A percentile compares a stretch with the other conserved stretches of the same genome.
Evolutionary conservation across 257 asterid species (phyloP).

Genomic region (Lycium ferocissimum): DNA sequence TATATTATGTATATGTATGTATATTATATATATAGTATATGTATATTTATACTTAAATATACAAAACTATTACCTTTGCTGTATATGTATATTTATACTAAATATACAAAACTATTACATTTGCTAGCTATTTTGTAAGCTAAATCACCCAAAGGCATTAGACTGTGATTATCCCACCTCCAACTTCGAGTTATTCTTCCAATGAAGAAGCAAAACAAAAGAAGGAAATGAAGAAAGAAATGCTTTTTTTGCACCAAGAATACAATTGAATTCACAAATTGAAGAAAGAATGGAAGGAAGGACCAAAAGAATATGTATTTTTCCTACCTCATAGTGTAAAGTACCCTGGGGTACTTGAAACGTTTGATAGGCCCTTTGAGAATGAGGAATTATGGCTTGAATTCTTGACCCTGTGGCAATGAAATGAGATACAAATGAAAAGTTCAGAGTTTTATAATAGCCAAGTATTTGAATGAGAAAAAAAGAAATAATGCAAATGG

Average conservation of each 20-base stretch:
- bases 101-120: too few species aligned
- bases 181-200: too few species aligned
- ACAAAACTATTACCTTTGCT: too few species aligned
- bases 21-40: too few species aligned
- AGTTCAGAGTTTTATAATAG: background rate
- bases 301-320: background rate
- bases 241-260: background rate
- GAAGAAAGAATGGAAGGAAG: background rate
- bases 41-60: too few species aligned
- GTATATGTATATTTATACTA: too few species aligned
- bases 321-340: conserved; percentile 43
- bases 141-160: too few species aligned
- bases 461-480: background rate
- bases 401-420: conserved; percentile 58
- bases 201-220: too few species aligned
- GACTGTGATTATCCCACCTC: too few species aligned
- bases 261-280: background rate
- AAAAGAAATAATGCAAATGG: background rate
- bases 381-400: conserved; percentile 38
- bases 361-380: conserved; percentile 29
- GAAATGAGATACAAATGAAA: background rate
- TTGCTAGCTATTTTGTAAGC: too few species aligned
- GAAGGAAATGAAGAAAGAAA: background rate
- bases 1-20: too few species aligned
- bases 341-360: conserved; percentile 21